Evolutionary conservation across 768 basidiomycete genomes (phyloP).

Genomic region (Suillus americanus): DNA sequence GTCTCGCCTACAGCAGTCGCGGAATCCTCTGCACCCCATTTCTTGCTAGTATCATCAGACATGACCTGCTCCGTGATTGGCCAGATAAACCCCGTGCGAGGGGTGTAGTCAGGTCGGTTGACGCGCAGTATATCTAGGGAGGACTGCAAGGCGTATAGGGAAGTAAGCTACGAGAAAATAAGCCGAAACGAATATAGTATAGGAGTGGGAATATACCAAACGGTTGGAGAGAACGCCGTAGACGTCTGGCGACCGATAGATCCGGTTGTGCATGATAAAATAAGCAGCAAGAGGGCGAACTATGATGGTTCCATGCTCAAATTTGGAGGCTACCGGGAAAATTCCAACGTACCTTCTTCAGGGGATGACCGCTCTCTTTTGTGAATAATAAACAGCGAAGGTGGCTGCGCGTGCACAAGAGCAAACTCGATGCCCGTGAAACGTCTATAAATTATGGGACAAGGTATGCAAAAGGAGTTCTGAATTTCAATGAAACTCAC

Average conservation of each 20-base stretch:
- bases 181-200: constrained; percentile 17
- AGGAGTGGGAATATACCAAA: constrained; percentile 45
- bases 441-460: constrained; percentile 46
- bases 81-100: constrained; percentile 83
- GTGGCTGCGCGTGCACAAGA: constrained; percentile 76
- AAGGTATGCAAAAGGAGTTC: constrained; percentile 6
- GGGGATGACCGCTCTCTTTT: constrained; percentile 84
- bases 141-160: constrained; percentile 68
- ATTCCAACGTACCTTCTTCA: constrained; percentile 63
- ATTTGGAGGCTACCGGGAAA: not conserved
- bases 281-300: constrained; percentile 80
- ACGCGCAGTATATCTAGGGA: constrained; percentile 74
- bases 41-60: constrained; percentile 43
- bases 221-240: constrained; percentile 85
- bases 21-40: constrained; percentile 31
- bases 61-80: constrained; percentile 65
- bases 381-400: constrained; percentile 84
- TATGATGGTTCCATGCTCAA: constrained; percentile 29
- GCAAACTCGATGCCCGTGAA: constrained; percentile 89
- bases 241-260: constrained; percentile 85
- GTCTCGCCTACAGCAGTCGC: constrained; percentile 21
- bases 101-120: constrained; percentile 80
- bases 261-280: constrained; percentile 86
- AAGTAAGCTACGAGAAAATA: constrained; percentile 50
- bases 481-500: constrained; percentile 41